Conservation (phyloP, 148 eudicot species). For the Cornus suecica region DNA sequence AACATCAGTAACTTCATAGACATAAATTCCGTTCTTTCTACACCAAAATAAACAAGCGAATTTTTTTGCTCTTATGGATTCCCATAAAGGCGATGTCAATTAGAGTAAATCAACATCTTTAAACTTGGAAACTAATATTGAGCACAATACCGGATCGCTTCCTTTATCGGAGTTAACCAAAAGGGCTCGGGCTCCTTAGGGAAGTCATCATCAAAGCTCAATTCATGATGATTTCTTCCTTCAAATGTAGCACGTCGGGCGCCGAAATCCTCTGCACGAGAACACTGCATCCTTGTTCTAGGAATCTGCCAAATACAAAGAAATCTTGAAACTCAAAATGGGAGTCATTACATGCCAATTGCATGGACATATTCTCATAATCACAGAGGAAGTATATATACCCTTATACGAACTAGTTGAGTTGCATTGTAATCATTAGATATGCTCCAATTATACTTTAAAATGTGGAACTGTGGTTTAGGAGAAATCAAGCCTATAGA, state of each 20-base stretch:
- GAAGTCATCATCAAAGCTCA: constrained; percentile 28
- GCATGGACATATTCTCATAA: background rate
- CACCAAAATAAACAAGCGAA: background rate
- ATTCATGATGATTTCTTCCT: constrained; percentile 32
- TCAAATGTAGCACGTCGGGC: constrained; percentile 21
- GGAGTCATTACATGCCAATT: background rate
- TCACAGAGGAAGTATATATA: constrained; percentile 3
- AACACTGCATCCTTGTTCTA: constrained; percentile 12
- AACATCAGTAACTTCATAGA: background rate
- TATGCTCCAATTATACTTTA: constrained; percentile 10
- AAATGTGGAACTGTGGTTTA: constrained; percentile 15
- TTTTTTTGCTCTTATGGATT: background rate
- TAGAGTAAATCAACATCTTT: background rate
- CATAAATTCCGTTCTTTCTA: too few species aligned
- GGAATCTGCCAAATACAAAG: constrained; percentile 15
- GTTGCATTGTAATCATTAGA: background rate
- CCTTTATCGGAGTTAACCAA: constrained; percentile 34
- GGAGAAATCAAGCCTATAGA: constrained; percentile 28
- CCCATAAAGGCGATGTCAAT: background rate
- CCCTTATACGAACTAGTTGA: constrained; percentile 19
- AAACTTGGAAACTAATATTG: background rate
- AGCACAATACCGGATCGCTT: constrained; percentile 28
- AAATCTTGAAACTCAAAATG: background rate
- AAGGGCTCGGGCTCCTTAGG: constrained; percentile 34
- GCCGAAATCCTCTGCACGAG: constrained; percentile 6